These are phyloP conservation scores for Aethionema arabicum DNA, from an alignment of 345 rosid species.

Conservation along the genomic window DNA sequence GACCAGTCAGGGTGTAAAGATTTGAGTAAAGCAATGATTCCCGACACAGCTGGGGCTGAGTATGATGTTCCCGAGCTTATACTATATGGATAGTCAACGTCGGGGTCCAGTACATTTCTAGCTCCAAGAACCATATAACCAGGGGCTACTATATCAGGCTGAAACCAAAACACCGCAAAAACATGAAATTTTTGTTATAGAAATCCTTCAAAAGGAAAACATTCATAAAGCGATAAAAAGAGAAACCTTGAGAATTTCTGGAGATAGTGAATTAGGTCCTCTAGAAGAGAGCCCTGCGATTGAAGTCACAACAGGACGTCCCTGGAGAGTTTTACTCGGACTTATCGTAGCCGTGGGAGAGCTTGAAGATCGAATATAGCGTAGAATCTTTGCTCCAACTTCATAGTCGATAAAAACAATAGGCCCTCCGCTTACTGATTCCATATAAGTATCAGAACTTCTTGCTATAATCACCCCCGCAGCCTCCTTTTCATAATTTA, in stretches of 20 bases:
- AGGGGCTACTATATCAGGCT: constrained; percentile 36
- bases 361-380: constrained; percentile 24
- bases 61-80: constrained; percentile 32
- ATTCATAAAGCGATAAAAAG: background rate
- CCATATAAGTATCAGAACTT: background rate
- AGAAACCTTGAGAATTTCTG: constrained; percentile 32
- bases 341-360: constrained; percentile 18
- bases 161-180: background rate
- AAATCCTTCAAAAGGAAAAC: background rate
- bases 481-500: background rate
- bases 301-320: constrained; percentile 17
- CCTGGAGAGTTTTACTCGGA: constrained; percentile 8
- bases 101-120: too few relatives aligned
- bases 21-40: constrained; percentile 24
- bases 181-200: background rate
- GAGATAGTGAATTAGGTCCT: constrained; percentile 23
- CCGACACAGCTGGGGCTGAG: constrained; percentile 20
- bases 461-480: constrained; percentile 12
- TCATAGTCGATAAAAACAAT: constrained; percentile 13
- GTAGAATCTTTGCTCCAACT: constrained; percentile 22
- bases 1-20: constrained; percentile 39
- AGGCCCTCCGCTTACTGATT: rapidly evolving
- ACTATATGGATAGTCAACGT: too few relatives aligned
- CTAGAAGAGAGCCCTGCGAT: constrained; percentile 26
- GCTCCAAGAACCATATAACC: constrained; percentile 13